Evolutionary conservation across 129 eudicot genomes (phyloP).

Genomic region (Centella asiatica): DNA sequence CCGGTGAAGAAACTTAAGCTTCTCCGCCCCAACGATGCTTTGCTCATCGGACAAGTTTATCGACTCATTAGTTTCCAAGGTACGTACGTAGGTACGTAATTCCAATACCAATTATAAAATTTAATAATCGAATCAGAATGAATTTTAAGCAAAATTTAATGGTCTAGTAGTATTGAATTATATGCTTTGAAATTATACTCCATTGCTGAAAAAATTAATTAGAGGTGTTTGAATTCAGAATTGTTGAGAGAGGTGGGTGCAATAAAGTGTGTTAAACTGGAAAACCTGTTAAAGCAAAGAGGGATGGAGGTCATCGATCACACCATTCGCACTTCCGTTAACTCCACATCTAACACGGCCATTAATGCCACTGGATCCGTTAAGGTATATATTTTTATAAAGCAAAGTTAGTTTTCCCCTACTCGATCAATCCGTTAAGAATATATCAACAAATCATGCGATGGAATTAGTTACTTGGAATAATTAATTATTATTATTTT

Average conservation of each 20-base stretch:
- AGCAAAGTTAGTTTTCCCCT: too few relatives aligned
- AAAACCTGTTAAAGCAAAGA: conserved; percentile 47
- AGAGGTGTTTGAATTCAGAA: conserved; percentile 19
- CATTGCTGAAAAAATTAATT: background rate
- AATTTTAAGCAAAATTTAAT: background rate
- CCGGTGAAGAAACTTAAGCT: conserved; percentile 54
- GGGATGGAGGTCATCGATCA: conserved; percentile 38
- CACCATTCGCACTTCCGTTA: too few relatives aligned
- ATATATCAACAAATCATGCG: too few relatives aligned
- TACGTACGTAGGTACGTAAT: background rate
- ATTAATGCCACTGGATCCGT: conserved; percentile 8
- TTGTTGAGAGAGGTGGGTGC: conserved; percentile 56
- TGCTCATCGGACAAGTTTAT: conserved; percentile 71
- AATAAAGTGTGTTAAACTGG: conserved; percentile 53
- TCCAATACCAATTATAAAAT: too few relatives aligned
- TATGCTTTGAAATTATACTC: background rate
- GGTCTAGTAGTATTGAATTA: background rate
- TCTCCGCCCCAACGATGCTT: conserved; percentile 55
- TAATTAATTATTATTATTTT: too few relatives aligned
- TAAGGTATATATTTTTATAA: too few relatives aligned
- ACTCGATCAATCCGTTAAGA: too few relatives aligned
- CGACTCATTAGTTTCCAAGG: conserved; percentile 71
- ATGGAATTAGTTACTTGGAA: too few relatives aligned
- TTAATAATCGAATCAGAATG: background rate
- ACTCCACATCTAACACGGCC: too few relatives aligned